Percentiles rank a stretch among this genome's conserved stretches.
These are phyloP conservation scores for Hypsizygus ulmarius DNA, from an alignment of 1,284 basidiomycete species.

Conservation along the genomic window DNA sequence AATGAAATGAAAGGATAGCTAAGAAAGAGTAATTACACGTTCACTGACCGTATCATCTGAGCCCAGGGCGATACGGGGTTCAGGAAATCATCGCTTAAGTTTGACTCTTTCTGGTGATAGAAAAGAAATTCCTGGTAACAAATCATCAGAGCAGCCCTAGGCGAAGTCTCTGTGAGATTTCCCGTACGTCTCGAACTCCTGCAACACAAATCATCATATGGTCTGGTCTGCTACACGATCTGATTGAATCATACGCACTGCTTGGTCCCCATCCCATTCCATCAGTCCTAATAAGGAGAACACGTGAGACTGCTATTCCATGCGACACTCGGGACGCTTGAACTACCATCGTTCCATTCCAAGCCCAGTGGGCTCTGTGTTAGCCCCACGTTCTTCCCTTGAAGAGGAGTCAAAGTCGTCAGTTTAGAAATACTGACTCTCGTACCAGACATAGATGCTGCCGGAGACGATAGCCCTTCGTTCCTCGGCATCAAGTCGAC, in stretches of 20 bases:
- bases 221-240: not conserved
- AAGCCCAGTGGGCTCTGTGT: slow-evolving; percentile 72
- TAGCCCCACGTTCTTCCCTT: slow-evolving; percentile 75
- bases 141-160: slow-evolving; percentile 7
- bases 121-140: slow-evolving; percentile 68
- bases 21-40: not conserved
- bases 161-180: slow-evolving; percentile 7
- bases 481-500: slow-evolving; percentile 77
- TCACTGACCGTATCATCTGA: slow-evolving; percentile 60
- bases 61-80: slow-evolving; percentile 73
- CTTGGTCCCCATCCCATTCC: slow-evolving; percentile 82
- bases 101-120: slow-evolving; percentile 77
- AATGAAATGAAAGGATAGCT: slow-evolving; percentile 1
- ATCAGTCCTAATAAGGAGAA: slow-evolving; percentile 55
- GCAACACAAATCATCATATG: slow-evolving; percentile 7
- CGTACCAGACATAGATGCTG: slow-evolving; percentile 74
- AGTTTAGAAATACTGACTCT: not conserved
- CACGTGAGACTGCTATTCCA: slow-evolving; percentile 7
- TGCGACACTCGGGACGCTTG: slow-evolving; percentile 11
- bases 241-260: slow-evolving; percentile 35
- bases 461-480: slow-evolving; percentile 61
- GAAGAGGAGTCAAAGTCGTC: not conserved
- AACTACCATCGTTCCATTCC: slow-evolving; percentile 79
- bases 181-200: slow-evolving; percentile 70
- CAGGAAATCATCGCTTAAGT: slow-evolving; percentile 57